Evolutionary conservation across 352 stramenopile genomes (phyloP).

Genomic region (Thraustochytrium striatum): DNA sequence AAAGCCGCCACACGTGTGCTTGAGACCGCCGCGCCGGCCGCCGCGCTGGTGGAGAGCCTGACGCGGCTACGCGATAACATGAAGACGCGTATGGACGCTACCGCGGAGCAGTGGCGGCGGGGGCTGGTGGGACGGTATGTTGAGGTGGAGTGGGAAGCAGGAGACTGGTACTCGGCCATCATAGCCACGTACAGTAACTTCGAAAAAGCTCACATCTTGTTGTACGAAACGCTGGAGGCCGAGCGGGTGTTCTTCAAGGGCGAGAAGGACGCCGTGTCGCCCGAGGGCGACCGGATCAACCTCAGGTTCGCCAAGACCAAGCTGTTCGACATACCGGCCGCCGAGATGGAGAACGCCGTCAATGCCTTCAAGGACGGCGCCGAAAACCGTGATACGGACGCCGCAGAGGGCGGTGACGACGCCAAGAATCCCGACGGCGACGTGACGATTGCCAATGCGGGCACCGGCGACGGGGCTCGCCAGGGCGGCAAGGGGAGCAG

Average conservation of each 20-base stretch:
- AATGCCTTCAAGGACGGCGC: neutral
- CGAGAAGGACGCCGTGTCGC: slow-evolving; percentile 4
- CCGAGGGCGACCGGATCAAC: slow-evolving; percentile 33
- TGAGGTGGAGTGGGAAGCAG: slow-evolving; percentile 25
- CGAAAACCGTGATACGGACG: neutral
- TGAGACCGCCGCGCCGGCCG: neutral
- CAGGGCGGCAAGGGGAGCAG: too few relatives aligned
- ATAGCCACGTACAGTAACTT: slow-evolving; percentile 19
- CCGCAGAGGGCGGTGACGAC: neutral
- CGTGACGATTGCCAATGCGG: neutral
- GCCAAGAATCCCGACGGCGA: neutral
- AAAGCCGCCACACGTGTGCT: neutral
- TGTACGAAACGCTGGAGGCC: slow-evolving; percentile 15
- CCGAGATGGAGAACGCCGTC: too few relatives aligned
- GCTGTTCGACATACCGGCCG: too few relatives aligned
- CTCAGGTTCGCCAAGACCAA: neutral
- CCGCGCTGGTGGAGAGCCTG: neutral
- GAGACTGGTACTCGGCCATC: slow-evolving; percentile 16
- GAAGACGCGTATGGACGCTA: too few relatives aligned
- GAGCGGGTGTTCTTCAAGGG: slow-evolving; percentile 8
- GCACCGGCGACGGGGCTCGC: too few relatives aligned
- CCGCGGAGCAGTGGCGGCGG: slow-evolving; percentile 12
- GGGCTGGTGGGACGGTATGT: neutral
- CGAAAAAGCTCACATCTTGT: slow-evolving; percentile 9
- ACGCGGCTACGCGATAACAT: too few relatives aligned